Evolutionary conservation across 148 eudicot genomes (phyloP), one percentile per base, ranked within the genome.

Genomic region (Persicaria maculosa): DNA sequence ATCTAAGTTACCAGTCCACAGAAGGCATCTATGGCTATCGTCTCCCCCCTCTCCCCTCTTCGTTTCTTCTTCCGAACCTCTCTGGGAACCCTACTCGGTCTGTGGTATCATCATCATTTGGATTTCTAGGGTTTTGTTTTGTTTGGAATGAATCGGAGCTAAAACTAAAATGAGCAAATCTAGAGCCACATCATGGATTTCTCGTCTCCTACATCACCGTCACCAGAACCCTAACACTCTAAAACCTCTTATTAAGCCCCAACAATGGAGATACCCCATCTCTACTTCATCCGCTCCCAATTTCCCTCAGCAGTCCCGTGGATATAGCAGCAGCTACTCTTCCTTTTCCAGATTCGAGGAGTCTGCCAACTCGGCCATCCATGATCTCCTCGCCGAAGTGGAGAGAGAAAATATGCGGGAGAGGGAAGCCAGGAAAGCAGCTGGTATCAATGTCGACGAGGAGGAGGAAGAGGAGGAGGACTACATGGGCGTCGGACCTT

Each of bases 391-490:
- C 6, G 75, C 73, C 0, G 81, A 85, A 2, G 70, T 80, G 2
- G 86, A 86, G 71, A 83, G 77, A 67, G 88, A 86, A 53, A 84
- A 80, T 78, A 57, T 75, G 0, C 69, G 16, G 14, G 97, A 93
- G 79, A 82, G 88, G 22, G 91, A 89, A 55, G 92, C 80, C 76
- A 85, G 85, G 78, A 62, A 55, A 50, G 84, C 68, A 75, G 84
- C 85, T 3, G 98, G 95, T 0, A 75, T 93, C n/a, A 46, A 79
- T 0, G 88, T 90, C 1, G 86, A 82, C 36, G 89, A 86, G 8
- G 90, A 78, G 43, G 86, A 78, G 1, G 93, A 86, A 50, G 90
- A 88, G 5, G 87, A 89, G 8, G 98, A 88, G 80, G 98, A 91
- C 79, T 88, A 68, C 77, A 57, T 89, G 88, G 95, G 95, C 0